phyloP scores from a whole-genome alignment of 352 stramenopile species.

The Phytophthora kernoviae region DNA sequence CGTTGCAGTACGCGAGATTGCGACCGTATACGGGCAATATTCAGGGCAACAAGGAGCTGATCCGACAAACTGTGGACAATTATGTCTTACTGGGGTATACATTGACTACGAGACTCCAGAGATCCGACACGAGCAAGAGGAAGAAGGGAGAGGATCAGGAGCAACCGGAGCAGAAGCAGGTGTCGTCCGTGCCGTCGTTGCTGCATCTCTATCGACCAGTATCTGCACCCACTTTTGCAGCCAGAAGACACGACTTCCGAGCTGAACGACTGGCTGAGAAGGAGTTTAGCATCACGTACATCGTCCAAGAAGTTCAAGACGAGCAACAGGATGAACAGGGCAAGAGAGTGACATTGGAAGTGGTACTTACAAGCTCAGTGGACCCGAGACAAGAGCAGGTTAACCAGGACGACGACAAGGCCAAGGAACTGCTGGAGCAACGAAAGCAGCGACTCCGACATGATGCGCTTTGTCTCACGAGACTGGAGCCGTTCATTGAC shows the following conservation, averaged over 20 bases:
- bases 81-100: slow-evolving; percentile 70
- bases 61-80: slow-evolving; percentile 39
- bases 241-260: slow-evolving; percentile 45
- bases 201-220: slow-evolving; percentile 69
- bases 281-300: slow-evolving; percentile 73
- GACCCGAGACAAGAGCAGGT: slow-evolving; percentile 19
- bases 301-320: slow-evolving; percentile 55
- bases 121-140: slow-evolving; percentile 52
- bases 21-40: slow-evolving; percentile 35
- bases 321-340: slow-evolving; percentile 9
- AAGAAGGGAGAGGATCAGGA: neutral
- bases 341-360: slow-evolving; percentile 60
- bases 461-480: slow-evolving; percentile 60
- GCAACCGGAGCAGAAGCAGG: slow-evolving; percentile 11
- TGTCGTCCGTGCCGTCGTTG: slow-evolving; percentile 56
- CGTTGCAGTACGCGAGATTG: slow-evolving; percentile 56
- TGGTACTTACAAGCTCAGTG: slow-evolving; percentile 54
- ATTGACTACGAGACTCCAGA: slow-evolving; percentile 61
- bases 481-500: slow-evolving; percentile 61
- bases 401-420: slow-evolving; percentile 23
- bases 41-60: slow-evolving; percentile 3
- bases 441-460: slow-evolving; percentile 57
- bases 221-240: slow-evolving; percentile 34
- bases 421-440: slow-evolving; percentile 28
- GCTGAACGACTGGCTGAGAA: slow-evolving; percentile 37